Base-by-base conservation (phyloP, 495 filamentous ascomycete species). In the Lophiotrema nucula region DNA sequence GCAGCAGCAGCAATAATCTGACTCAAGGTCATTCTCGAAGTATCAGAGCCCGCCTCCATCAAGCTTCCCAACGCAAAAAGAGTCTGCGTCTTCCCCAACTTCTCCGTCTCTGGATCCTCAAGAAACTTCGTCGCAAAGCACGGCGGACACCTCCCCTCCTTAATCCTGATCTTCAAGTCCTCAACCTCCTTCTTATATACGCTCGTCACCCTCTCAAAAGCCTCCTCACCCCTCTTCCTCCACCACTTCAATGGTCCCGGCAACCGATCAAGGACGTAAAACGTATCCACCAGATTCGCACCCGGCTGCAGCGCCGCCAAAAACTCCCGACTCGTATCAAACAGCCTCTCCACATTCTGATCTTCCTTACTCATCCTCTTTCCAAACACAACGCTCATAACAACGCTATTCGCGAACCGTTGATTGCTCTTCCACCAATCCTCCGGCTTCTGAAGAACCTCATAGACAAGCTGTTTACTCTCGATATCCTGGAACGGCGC, bases 11-110 rank as follows among this genome's bases (percentile, higher is more conserved):
- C 56, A 16, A 59, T 59, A 23, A 51, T 51, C 35, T 59, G 56
- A 4, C 8, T 11, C 16, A 59, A n/a, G 4, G 38, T 51, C 37
- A 59, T 52, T 10, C 56, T 35, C 47, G 56, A 51, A 11, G 56
- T 59, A 26, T 59, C 56, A 4, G 56, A 51, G 10, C 56, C 56
- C 13, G 56, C 56, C 27, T 59, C 56, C 56, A 59, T 59, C 18
- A 59, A 47, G 5, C 19, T 50, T 4, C 56, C 56, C 1, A 59
- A 41, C 4, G 44, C 38, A 24, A 59, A 59, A 4, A 59, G 28
- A 22, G 46, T 51, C 27, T 51, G 56, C 19, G 47, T 52, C 37
- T 51, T 21, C 2, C 47, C 46, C 18, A 51, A 46, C 37, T 51
- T 59, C 25, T 28, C 27, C 15, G 37, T 47, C 18, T 59, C 56